Evolutionary conservation across 306 rosid species (phyloP).

Genomic region (Biancaea sappan): DNA sequence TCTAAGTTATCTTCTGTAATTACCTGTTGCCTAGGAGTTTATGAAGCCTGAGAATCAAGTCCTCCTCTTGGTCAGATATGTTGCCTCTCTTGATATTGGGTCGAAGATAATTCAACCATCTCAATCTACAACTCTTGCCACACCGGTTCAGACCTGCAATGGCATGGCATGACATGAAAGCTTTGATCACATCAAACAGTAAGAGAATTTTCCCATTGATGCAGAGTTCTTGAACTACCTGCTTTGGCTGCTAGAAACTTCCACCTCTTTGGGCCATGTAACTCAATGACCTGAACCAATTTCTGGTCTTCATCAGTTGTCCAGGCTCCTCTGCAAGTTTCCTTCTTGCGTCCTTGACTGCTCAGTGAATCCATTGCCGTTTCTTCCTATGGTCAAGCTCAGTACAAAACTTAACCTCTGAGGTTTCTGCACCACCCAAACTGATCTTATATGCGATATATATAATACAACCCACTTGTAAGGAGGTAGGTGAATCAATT

Average conservation of each 20-base stretch:
- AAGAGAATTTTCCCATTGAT: too few relatives aligned
- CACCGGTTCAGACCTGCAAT: slow-evolving; percentile 58
- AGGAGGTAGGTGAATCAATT: not conserved
- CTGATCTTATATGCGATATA: not conserved
- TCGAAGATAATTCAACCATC: slow-evolving; percentile 71
- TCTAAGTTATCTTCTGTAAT: not conserved
- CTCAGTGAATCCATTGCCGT: not conserved
- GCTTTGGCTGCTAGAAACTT: slow-evolving; percentile 55
- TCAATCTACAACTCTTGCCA: slow-evolving; percentile 74
- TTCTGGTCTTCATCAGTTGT: slow-evolving; percentile 50
- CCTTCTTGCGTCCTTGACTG: slow-evolving; percentile 5
- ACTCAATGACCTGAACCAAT: slow-evolving; percentile 50
- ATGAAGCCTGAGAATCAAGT: slow-evolving; percentile 67
- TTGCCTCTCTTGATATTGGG: slow-evolving; percentile 75
- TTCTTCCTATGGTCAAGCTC: not conserved
- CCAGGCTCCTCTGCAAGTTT: slow-evolving; percentile 19
- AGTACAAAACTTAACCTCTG: not conserved
- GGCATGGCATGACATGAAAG: too few relatives aligned
- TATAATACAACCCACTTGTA: not conserved
- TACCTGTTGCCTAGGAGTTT: slow-evolving; percentile 73
- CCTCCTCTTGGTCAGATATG: slow-evolving; percentile 74
- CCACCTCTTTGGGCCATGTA: slow-evolving; percentile 50
- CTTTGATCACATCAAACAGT: not conserved
- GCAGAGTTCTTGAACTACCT: too few relatives aligned
- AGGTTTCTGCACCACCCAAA: not conserved